Conservation (phyloP, 2,329 filamentous ascomycete genomes). For the Tolypocladium endophyticum region DNA sequence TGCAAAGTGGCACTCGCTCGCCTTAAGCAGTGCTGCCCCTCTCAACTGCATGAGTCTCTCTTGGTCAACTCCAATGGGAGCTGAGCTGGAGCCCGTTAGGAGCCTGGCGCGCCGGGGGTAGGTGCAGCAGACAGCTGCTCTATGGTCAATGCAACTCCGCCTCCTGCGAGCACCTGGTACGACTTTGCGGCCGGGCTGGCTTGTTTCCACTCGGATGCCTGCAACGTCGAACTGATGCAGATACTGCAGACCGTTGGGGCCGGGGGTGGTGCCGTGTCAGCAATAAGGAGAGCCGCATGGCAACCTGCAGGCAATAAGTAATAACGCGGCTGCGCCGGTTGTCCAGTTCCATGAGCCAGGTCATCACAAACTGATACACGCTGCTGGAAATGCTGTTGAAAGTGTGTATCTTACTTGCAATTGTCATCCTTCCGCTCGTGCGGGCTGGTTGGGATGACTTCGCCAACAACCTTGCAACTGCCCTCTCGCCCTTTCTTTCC, state of each 20-base stretch:
- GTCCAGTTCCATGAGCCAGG: not conserved
- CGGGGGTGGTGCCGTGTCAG: not conserved
- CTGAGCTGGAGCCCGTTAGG: not conserved
- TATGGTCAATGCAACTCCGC: not conserved
- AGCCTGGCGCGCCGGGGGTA: not conserved
- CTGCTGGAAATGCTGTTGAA: not conserved
- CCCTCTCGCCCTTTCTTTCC: conserved; percentile 21
- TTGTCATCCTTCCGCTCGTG: not conserved
- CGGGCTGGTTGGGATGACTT: conserved; percentile 11
- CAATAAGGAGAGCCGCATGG: not conserved
- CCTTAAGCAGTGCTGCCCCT: not conserved
- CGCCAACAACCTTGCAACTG: conserved; percentile 22
- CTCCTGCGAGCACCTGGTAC: not conserved
- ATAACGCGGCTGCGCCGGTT: not conserved
- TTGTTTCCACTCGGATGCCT: not conserved
- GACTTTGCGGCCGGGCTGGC: not conserved
- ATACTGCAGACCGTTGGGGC: not conserved
- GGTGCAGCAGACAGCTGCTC: not conserved
- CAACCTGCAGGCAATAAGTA: not conserved
- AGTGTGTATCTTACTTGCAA: not conserved
- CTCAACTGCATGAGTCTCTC: not conserved
- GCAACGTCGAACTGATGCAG: not conserved
- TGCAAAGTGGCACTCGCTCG: not conserved
- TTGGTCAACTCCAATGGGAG: not conserved
- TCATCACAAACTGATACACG: not conserved